A percentile compares a stretch with the other conserved stretches of the same genome.
Conservation (phyloP, 148 eudicot species). For the Agrostemma githago region DNA sequence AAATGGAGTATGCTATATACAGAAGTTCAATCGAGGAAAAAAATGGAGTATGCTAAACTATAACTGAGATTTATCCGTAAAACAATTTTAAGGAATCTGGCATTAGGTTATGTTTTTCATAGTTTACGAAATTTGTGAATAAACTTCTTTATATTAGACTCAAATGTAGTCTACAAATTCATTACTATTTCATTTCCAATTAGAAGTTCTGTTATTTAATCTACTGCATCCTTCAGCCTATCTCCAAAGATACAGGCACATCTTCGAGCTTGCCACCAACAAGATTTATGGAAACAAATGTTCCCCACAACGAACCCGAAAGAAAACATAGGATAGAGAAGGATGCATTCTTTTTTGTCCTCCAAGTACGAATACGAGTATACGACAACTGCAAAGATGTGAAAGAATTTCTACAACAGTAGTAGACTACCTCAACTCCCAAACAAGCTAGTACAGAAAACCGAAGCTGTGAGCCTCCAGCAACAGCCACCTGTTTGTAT, state of each 20-base stretch:
- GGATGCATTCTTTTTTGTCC: background rate
- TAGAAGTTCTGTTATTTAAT: background rate
- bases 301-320: background rate
- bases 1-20: background rate
- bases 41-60: background rate
- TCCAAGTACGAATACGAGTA: background rate
- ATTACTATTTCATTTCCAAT: background rate
- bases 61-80: background rate
- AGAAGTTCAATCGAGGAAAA: background rate
- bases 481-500: constrained; percentile 76
- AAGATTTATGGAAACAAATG: background rate
- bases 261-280: background rate
- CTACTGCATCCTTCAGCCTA: background rate
- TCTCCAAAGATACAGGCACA: background rate
- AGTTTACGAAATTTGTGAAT: background rate
- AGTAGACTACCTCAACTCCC: constrained; percentile 72
- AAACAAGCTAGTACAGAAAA: constrained; percentile 72
- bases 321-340: background rate
- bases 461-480: constrained; percentile 81
- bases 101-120: background rate
- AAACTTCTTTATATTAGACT: background rate
- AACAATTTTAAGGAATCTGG: background rate
- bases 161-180: background rate
- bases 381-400: background rate
- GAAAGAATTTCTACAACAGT: background rate